phyloP scores from a whole-genome alignment of 345 rosid genomes.

The Salix exigua region DNA sequence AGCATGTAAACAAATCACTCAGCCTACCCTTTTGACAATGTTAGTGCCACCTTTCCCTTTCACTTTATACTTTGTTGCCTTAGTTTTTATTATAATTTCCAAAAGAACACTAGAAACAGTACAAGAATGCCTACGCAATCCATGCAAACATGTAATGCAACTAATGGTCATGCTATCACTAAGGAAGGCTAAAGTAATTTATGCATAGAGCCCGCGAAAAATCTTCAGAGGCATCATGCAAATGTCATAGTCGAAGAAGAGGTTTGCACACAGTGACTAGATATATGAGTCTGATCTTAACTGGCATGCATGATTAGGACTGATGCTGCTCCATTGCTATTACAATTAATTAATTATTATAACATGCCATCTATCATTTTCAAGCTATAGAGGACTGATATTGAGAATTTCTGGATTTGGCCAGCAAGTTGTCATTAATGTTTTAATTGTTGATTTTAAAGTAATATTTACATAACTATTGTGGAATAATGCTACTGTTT shows the following conservation, averaged over 20 bases:
- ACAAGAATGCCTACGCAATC: constrained; percentile 20
- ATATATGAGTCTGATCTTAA: neutral
- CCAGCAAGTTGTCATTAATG: neutral
- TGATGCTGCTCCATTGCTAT: neutral
- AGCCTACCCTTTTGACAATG: constrained; percentile 43
- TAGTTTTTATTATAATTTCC: neutral
- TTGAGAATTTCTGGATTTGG: neutral
- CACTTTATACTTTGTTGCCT: neutral
- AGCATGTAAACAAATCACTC: constrained; percentile 34
- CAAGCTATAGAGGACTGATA: neutral
- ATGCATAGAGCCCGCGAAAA: constrained; percentile 28
- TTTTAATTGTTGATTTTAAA: neutral
- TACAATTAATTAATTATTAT: neutral
- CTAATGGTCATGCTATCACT: constrained; percentile 20
- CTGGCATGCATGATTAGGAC: constrained; percentile 15
- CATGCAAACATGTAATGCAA: constrained; percentile 36
- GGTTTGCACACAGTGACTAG: neutral
- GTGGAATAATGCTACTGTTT: neutral
- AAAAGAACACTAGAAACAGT: neutral
- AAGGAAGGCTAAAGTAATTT: neutral
- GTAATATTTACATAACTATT: neutral
- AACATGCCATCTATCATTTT: neutral
- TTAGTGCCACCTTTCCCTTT: constrained; percentile 46
- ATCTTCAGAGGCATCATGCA: neutral
- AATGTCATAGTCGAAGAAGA: neutral